These are phyloP conservation scores for Edaphochlamys debaryana DNA, from an alignment of 139 green algal species.

Conservation along the genomic window DNA sequence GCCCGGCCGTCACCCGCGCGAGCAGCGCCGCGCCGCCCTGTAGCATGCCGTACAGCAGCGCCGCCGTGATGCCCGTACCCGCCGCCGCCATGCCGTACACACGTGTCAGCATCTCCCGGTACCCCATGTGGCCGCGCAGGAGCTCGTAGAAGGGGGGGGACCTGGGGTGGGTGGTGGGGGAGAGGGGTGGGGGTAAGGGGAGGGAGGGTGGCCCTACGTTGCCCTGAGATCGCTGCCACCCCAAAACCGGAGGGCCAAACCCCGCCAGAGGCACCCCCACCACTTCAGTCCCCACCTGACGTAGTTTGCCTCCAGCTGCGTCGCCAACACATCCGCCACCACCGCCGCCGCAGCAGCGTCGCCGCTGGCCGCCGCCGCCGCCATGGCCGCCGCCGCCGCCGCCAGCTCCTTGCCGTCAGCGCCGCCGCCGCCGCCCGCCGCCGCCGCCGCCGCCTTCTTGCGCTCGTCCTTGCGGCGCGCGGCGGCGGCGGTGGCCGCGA, in stretches of 20 bases:
- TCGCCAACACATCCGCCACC: background rate
- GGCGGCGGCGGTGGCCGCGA: background rate
- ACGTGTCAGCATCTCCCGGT: conserved; percentile 15
- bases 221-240: background rate
- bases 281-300: conserved; percentile 4
- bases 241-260: background rate
- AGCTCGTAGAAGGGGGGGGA: conserved; percentile 38
- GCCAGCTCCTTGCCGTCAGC: background rate
- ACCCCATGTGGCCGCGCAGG: conserved; percentile 5
- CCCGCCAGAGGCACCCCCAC: too few species aligned
- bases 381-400: background rate
- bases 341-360: too few species aligned
- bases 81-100: conserved; percentile 32
- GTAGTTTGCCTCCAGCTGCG: conserved; percentile 10
- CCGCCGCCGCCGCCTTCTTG: background rate
- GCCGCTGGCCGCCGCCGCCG: background rate
- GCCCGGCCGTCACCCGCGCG: background rate
- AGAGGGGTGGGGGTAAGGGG: background rate
- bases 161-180: background rate
- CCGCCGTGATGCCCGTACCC: background rate
- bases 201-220: background rate
- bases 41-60: background rate
- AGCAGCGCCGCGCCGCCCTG: background rate
- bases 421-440: background rate
- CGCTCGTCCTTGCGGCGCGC: background rate